Evolutionary conservation across 352 stramenopile genomes (phyloP), one percentile per base, ranked within the genome.

Genomic region (Phytopythium oedochilum): DNA sequence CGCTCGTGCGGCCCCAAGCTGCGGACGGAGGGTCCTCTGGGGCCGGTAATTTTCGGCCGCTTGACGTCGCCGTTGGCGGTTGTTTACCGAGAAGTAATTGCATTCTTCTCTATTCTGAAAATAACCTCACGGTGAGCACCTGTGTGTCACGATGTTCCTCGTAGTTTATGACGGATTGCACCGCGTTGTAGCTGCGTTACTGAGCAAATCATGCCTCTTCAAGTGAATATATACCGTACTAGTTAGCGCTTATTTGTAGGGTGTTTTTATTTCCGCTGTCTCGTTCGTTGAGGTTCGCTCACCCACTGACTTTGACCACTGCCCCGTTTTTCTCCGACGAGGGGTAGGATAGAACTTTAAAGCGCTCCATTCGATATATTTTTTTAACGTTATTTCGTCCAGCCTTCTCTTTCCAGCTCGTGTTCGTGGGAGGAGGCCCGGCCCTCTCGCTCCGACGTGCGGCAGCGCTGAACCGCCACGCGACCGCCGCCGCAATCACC

Each of bases 371-470:
- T n/a, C n/a, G n/a, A n/a, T n/a, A 40, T 53, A 25, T 50, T 48
- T 50, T 50, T 50, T 50, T 50, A 50, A 50, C 43, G 43, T 50
- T 35, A 50, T n/a, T 32, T 50, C 25, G 35, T 50, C 18, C 23
- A 12, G 42, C 34, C 34, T 45, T 45, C 42, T 31, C 18, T 28
- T 48, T 25, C 34, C 34, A n/a, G n/a, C n/a, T n/a, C n/a, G n/a
- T n/a, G n/a, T n/a, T n/a, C n/a, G n/a, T n/a, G n/a, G n/a, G n/a
- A n/a, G n/a, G n/a, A n/a, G n/a, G n/a, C n/a, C n/a, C n/a, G n/a
- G n/a, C n/a, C n/a, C n/a, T n/a, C n/a, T n/a, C n/a, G n/a, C n/a
- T n/a, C n/a, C n/a, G n/a, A n/a, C n/a, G n/a, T n/a, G n/a, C n/a
- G n/a, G n/a, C n/a, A n/a, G n/a, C n/a, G n/a, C n/a, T n/a, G n/a